Evolutionary conservation across 371 early-diverging fungal species (phyloP), one percentile per base, ranked within the genome.

Genomic region (Mortierella sp.): DNA sequence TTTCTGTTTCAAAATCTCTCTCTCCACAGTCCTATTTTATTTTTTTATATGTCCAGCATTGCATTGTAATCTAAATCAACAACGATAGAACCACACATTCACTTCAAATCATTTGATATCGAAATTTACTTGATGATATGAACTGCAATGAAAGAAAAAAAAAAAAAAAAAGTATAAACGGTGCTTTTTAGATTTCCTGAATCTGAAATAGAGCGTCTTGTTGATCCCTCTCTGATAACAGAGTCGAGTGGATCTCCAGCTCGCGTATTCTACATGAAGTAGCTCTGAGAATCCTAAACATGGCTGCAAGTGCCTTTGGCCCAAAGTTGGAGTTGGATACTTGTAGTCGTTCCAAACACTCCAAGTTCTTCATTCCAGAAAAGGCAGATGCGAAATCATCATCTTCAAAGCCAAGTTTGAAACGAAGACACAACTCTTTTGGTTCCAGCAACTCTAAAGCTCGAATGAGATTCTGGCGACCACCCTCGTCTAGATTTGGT

Each of bases 311-410:
- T 0, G 74, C 74, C 59, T 40, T 18, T 1, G 64, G 59, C 3
- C 74, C 74, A 64, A 74, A 74, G 18, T 74, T 68, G 8, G 74
- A 74, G 26, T 59, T 18, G 24, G 68, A 20, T 16, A 74, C 68
- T 18, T 68, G 47, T 3, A 74, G 47, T 18, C 35, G 47, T 26
- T 74, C 74, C n/a, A 74, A 52, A n/a, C 59, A 57, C 28, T 64
- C 68, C 1, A 74, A 35, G 16, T 57, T 57, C 63, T 39, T 68
- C 74, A 74, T 74, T 16, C 74, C 74, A 22, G 64, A 51, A 47
- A 74, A 74, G 16, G 74, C 74, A 0, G 61, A 64, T 9, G 74
- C 68, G 40, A 74, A 74, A 35, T 74, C 74, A 8, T 35, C 58
- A 26, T 74, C 74, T 26, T 22, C 3, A 40, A 74, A 74, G 4